Percentiles rank a stretch among this genome's conserved stretches.
Evolutionary conservation across 2,329 filamentous ascomycete genomes (phyloP).

Genomic region (Hyphodiscus sp.): DNA sequence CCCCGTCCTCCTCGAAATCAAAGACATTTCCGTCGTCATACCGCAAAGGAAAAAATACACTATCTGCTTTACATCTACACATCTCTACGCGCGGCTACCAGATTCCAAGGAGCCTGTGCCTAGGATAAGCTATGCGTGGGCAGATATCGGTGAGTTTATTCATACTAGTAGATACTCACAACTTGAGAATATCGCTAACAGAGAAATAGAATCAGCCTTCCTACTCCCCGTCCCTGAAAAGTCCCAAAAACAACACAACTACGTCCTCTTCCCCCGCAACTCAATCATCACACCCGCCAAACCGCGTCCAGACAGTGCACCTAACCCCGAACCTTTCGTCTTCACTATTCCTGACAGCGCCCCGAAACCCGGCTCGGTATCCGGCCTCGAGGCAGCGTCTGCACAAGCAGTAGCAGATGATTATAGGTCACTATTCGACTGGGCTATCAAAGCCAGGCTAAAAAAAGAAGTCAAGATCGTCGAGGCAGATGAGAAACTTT

Average conservation of each 20-base stretch:
- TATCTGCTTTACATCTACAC: constrained; percentile 53
- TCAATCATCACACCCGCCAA: constrained; percentile 47
- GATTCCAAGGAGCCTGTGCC: constrained; percentile 45
- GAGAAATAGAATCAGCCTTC: constrained; percentile 49
- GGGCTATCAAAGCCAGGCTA: constrained; percentile 50
- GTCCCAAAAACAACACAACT: constrained; percentile 58
- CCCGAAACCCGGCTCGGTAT: constrained; percentile 53
- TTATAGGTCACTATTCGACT: constrained; percentile 53
- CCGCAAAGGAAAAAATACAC: constrained; percentile 64
- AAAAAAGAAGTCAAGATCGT: constrained; percentile 41
- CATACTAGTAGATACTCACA: neutral
- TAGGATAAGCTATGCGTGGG: constrained; percentile 53
- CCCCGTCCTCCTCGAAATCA: constrained; percentile 50
- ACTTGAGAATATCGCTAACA: neutral
- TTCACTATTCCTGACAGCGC: constrained; percentile 56
- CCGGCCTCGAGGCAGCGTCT: constrained; percentile 41
- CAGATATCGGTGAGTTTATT: constrained; percentile 48
- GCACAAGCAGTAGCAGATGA: constrained; percentile 52
- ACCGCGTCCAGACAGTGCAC: constrained; percentile 32
- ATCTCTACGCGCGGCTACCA: constrained; percentile 50
- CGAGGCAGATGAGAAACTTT: constrained; percentile 47
- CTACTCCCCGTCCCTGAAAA: constrained; percentile 61
- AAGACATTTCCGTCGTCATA: constrained; percentile 60
- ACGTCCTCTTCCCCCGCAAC: constrained; percentile 51
- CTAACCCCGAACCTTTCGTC: constrained; percentile 49